These are phyloP conservation scores for Serendipita sp. DNA, from an alignment of 768 basidiomycete genomes.

Conservation along the genomic window DNA sequence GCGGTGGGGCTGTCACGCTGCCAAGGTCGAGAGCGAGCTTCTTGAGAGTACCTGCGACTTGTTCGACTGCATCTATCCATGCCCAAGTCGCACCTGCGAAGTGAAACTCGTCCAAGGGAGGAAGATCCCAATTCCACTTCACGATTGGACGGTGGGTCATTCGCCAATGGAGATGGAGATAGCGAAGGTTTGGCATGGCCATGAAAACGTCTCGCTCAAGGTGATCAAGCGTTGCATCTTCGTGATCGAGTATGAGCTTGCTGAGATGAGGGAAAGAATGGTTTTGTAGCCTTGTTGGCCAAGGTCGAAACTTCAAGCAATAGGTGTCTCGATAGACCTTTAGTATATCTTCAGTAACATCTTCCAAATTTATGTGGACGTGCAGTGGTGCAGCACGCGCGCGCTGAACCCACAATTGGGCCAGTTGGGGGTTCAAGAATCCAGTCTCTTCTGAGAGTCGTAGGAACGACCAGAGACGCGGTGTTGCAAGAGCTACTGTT, in stretches of 20 bases:
- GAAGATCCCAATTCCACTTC: conserved; percentile 1
- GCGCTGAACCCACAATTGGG: not conserved
- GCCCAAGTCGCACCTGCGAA: not conserved
- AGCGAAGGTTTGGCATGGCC: not conserved
- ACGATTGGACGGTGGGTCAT: not conserved
- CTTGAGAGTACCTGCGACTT: not conserved
- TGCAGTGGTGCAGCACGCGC: not conserved
- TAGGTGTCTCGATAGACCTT: not conserved
- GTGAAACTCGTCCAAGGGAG: not conserved
- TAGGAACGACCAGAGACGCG: not conserved
- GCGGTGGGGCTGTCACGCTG: not conserved
- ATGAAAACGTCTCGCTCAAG: not conserved
- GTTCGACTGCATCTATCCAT: conserved; percentile 4
- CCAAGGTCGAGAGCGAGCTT: not conserved
- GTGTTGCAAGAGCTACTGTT: not conserved
- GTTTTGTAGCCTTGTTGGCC: not conserved
- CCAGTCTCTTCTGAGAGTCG: not conserved
- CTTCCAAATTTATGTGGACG: not conserved
- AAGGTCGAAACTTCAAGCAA: conserved; percentile 3
- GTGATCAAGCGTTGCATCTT: not conserved
- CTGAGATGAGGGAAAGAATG: not conserved
- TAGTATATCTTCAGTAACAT: not conserved
- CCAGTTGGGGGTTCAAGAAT: not conserved
- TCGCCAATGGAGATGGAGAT: not conserved
- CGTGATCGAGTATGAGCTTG: conserved; percentile 2